Base-by-base conservation (phyloP, 345 rosid species). In the Eucalyptus viminalis region DNA sequence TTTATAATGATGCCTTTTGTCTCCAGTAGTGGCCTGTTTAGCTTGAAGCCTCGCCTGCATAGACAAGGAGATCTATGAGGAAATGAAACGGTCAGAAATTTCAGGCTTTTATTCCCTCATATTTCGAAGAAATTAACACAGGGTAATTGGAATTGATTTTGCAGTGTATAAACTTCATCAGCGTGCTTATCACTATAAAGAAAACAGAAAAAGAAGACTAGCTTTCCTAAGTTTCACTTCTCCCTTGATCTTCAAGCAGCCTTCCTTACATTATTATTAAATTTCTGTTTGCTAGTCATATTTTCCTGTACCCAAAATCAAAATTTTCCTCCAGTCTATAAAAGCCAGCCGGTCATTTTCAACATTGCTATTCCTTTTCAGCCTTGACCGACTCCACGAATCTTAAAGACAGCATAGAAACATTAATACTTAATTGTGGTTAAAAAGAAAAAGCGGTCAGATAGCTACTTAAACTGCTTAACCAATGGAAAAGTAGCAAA, bases 1-100 rank as follows among this genome's bases (percentile, higher is more conserved):
- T 97, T 93, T 92, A 90, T 98, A 97, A 21, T 95, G 96, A 72
- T 95, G 98, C 90, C 95, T 96, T 92, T 91, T 96, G 92, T 97
- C 99, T 88, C 93, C 96, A 43, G 95, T 92, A 87, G 91, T 91
- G 85, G 91, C 91, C 91, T 98, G 99, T 92, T 96, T 98, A 47
- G 98, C 99, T 95, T 98, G 99, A 91, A 98, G 99, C 90, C 99
- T 92, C 6, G 99, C 90, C 97, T 95, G 94, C 45, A 89, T 88
- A 90, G 54, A 86, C 65, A 88, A 90, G 25, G 58, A 89, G 9
- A 86, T 27, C 47, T 22, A 29, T 76, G 31, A 81, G 34, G 51
- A 34, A 80, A 53, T 87, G 69, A 29, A 80, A 81, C 80, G 16
- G 11, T 45, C 34, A 49, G 49, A 29, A 54, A 80, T n/a, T 22